Base-by-base conservation (phyloP, 345 rosid species). In the Lepidium aucheri region DNA sequence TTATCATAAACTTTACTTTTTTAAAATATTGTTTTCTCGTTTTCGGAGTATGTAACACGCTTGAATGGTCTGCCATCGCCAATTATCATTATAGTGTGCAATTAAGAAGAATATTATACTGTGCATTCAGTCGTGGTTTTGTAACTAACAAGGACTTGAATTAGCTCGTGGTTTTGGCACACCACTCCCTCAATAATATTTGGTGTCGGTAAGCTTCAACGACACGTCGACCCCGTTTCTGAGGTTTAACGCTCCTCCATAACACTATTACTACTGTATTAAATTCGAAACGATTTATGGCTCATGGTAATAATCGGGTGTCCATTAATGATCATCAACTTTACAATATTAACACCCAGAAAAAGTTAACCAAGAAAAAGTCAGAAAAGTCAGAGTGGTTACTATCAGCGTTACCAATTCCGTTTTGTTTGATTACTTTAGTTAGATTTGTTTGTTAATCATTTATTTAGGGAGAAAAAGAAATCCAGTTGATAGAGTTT, bases 331-430 rank as follows among this genome's bases (percentile, higher is more conserved):
- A 46, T 38, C 7, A 64, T 56, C 32, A 34, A 13, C 51, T 28
- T 65, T 65, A 40, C 39, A 28, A 49, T 65, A 39, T 65, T 57
- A 64, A 49, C 39, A 14, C 57, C 16, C 59, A 40, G n/a, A n/a
- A 63, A n/a, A 72, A 72, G 70, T 58, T 64, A 72, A 41, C 65
- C 33, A 56, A 10, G 53, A 50, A 40, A 71, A 28, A 46, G 69
- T 70, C 63, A 54, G 14, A 22, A 67, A 44, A 36, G 58, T 26
- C 55, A 41, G 58, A 68, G 45, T 69, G 8, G 65, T 72, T 34
- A 57, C 65, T 11, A 47, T 55, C 60, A 33, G 5, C 28, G 15
- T 64, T 47, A 64, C 66, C 54, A 47, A 57, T 65, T 72, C 60
- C 22, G 70, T 56, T 39, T 55, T 28, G 16, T 34, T n/a, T n/a